Evolutionary conservation across 768 basidiomycete species (phyloP).

Genomic region (Pisolithus orientalis): DNA sequence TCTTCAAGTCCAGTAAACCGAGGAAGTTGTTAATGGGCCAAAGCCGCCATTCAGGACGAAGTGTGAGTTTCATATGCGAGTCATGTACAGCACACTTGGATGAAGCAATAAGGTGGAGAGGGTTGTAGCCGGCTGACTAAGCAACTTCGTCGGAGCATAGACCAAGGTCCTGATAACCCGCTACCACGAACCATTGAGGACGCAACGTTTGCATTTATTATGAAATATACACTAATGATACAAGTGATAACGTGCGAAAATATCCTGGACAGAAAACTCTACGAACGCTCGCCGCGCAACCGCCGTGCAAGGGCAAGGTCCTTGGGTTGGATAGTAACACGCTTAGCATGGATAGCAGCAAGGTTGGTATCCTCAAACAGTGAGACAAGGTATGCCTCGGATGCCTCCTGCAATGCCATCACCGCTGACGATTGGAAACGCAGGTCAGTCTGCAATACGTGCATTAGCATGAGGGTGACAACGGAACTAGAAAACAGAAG

Average conservation of each 20-base stretch:
- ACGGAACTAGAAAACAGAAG: background rate
- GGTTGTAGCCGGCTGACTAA: background rate
- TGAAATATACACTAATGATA: conserved; percentile 1
- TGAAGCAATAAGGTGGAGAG: background rate
- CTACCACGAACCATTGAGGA: background rate
- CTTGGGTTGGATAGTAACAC: conserved; percentile 75
- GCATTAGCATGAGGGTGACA: background rate
- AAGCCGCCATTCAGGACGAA: conserved; percentile 78
- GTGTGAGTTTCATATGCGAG: conserved; percentile 65
- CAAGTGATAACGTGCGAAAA: conserved; percentile 12
- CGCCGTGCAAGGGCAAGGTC: conserved; percentile 73
- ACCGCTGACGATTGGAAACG: conserved; percentile 91
- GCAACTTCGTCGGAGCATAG: background rate
- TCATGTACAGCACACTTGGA: conserved; percentile 23
- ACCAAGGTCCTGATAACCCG: too few relatives aligned
- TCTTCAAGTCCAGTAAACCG: conserved; percentile 88
- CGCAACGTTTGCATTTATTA: background rate
- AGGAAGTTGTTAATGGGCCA: conserved; percentile 81
- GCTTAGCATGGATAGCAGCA: conserved; percentile 78
- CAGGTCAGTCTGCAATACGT: conserved; percentile 51
- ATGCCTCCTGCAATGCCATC: conserved; percentile 82
- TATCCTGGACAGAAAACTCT: conserved; percentile 16
- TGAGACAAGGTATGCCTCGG: conserved; percentile 75
- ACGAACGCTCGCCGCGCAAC: conserved; percentile 72
- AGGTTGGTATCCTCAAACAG: conserved; percentile 78